A percentile compares a stretch with the other conserved stretches of the same genome.
phyloP scores from a whole-genome alignment of 495 filamentous ascomycete species.

The Tirmania nivea region DNA sequence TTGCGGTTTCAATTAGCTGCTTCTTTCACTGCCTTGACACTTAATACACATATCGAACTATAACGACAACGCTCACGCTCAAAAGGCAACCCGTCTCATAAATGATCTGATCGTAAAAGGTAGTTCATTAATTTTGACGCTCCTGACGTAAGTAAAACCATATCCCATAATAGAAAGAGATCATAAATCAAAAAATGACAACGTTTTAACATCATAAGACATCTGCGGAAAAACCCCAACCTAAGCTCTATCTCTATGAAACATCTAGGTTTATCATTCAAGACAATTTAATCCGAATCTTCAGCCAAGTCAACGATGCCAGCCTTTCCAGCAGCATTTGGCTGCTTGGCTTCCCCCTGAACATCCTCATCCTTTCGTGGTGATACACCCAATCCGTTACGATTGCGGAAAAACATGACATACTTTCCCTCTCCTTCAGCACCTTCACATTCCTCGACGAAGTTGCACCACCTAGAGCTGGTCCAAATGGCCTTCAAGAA shows the following conservation, averaged over 20 bases:
- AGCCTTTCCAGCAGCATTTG: neutral
- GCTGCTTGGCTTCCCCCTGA: neutral
- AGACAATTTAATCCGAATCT: neutral
- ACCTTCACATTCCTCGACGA: conserved; percentile 47
- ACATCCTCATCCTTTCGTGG: conserved; percentile 21
- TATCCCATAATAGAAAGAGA: too few relatives aligned
- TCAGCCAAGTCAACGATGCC: neutral
- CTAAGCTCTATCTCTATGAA: neutral
- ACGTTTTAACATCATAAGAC: too few relatives aligned
- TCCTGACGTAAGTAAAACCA: too few relatives aligned
- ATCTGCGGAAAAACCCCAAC: too few relatives aligned
- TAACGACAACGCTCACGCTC: too few relatives aligned
- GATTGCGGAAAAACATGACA: conserved; percentile 52
- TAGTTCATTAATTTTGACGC: too few relatives aligned
- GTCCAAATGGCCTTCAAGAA: conserved; percentile 42
- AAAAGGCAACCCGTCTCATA: too few relatives aligned
- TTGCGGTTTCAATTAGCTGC: too few relatives aligned
- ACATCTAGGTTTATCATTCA: neutral
- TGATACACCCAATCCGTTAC: conserved; percentile 48
- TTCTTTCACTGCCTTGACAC: too few relatives aligned
- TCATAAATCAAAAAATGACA: too few relatives aligned
- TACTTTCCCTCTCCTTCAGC: conserved; percentile 40
- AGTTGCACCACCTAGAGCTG: conserved; percentile 49
- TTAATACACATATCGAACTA: too few relatives aligned
- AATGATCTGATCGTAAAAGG: too few relatives aligned